phyloP scores from a whole-genome alignment of 2,329 filamentous ascomycete genomes.

The Paraphaeosphaeria minitans region DNA sequence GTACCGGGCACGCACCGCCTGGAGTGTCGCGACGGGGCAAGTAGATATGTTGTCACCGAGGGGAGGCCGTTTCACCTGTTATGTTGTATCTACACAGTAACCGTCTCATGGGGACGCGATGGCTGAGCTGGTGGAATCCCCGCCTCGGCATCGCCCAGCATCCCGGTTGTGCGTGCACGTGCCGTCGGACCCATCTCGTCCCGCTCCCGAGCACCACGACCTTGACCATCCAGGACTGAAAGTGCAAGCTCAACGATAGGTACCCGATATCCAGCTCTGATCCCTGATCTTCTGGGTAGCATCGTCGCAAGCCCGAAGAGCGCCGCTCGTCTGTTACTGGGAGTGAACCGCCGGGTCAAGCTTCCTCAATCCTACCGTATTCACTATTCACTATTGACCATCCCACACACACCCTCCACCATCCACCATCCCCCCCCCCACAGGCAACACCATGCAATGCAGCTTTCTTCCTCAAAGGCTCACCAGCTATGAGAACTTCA shows the following conservation, averaged over 20 bases:
- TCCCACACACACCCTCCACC: no score
- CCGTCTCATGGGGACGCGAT: not conserved
- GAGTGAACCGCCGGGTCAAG: no score
- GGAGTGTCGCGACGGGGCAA: not conserved
- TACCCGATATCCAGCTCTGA: no score
- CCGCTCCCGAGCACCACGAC: not conserved
- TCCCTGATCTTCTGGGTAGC: not conserved
- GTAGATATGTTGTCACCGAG: not conserved
- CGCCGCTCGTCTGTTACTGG: no score
- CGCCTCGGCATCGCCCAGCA: not conserved
- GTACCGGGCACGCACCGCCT: slow-evolving; percentile 2
- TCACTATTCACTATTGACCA: no score
- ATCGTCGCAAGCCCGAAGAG: not conserved
- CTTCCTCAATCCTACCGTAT: no score
- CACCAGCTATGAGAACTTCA: slow-evolving; percentile 1
- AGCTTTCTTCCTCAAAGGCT: slow-evolving; percentile 4
- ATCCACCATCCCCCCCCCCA: no score
- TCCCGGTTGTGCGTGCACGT: not conserved
- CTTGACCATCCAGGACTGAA: no score
- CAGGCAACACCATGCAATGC: not conserved
- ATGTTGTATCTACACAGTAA: no score
- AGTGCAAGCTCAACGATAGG: no score
- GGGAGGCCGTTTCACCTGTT: not conserved
- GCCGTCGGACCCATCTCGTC: not conserved
- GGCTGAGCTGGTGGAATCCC: not conserved